Percentiles rank a stretch among this genome's conserved stretches.
phyloP scores from a whole-genome alignment of 805 yeast genomes.

The Suhomyces kilbournensis region DNA sequence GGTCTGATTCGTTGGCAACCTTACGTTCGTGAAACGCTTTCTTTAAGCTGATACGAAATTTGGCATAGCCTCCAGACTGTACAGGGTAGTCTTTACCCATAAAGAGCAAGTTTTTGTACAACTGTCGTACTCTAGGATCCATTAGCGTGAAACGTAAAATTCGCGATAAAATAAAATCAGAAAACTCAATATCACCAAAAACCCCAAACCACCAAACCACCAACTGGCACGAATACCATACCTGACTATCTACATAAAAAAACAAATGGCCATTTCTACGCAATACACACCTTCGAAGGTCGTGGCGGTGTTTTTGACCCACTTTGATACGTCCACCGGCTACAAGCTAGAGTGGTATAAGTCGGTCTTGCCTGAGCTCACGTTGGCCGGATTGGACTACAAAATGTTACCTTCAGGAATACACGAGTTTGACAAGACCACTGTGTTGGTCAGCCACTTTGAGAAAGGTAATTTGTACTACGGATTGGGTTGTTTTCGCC shows the following conservation, averaged over 20 bases:
- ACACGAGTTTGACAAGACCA: constrained; percentile 30
- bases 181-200: background rate
- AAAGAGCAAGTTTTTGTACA: constrained; percentile 26
- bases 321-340: constrained; percentile 35
- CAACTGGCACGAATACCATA: background rate
- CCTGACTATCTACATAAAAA: background rate
- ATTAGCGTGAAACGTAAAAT: constrained; percentile 7
- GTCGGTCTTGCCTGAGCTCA: constrained; percentile 12
- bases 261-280: background rate
- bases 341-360: constrained; percentile 38
- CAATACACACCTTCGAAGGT: constrained; percentile 21
- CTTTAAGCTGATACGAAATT: constrained; percentile 21
- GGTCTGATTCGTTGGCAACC: constrained; percentile 12
- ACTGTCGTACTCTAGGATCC: constrained; percentile 21
- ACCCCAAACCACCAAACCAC: background rate
- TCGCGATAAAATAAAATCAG: background rate
- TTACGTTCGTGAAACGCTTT: constrained; percentile 15
- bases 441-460: constrained; percentile 31
- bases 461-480: constrained; percentile 22
- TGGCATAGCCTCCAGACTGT: constrained; percentile 27
- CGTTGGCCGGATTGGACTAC: constrained; percentile 35
- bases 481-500: constrained; percentile 36
- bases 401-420: constrained; percentile 41
- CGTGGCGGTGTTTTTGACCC: constrained; percentile 30
- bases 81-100: constrained; percentile 37